Evolutionary conservation across 108 stramenopile species (phyloP).

Genomic region (Cyclotella distinguenda): DNA sequence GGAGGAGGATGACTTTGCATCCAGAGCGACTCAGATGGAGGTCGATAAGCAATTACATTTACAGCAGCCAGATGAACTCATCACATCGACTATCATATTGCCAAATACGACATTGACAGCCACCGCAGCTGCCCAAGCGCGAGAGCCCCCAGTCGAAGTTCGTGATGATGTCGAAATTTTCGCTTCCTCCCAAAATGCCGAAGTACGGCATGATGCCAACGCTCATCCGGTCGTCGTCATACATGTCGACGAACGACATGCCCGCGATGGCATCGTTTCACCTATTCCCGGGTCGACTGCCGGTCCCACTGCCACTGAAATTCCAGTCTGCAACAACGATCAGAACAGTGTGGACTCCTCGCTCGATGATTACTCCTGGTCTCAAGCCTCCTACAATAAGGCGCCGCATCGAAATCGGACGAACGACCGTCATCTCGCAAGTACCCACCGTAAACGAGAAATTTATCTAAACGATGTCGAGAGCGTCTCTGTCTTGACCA

Average conservation of each 20-base stretch:
- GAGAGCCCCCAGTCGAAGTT: not conserved
- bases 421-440: not conserved
- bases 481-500: slow-evolving; percentile 5
- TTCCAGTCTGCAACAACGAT: too few species aligned
- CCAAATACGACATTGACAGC: not conserved
- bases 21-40: too few species aligned
- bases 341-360: too few species aligned
- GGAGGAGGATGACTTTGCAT: too few species aligned
- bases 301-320: too few species aligned
- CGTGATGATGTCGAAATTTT: slow-evolving; percentile 4
- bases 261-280: too few species aligned
- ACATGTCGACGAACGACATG: not conserved
- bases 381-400: not conserved
- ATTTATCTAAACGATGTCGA: slow-evolving; percentile 11
- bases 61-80: not conserved
- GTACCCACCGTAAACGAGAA: not conserved
- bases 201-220: not conserved
- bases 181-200: not conserved
- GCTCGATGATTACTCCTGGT: too few species aligned
- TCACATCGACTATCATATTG: not conserved
- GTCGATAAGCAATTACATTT: too few species aligned
- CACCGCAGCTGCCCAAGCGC: not conserved
- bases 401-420: not conserved
- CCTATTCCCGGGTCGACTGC: too few species aligned
- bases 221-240: not conserved